Base-by-base conservation (phyloP, 345 rosid genomes). In the Corchorus capsularis region DNA sequence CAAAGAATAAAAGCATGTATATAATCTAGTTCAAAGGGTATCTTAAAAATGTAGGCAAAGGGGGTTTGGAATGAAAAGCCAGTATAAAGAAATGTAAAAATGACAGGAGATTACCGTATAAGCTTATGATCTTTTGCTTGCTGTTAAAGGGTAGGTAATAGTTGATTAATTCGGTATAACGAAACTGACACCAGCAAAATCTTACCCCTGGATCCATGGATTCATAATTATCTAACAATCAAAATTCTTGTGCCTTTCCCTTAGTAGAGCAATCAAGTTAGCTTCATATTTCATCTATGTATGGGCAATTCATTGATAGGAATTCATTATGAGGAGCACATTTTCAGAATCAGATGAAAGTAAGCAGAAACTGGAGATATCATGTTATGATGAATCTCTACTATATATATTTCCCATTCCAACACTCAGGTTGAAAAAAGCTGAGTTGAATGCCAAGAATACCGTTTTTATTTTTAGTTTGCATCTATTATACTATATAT, bases 371-470 rank as follows among this genome's bases (percentile, higher is more conserved):
- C 50, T 22, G 11, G 14, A 34, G 66, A 34, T 10, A 41, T 19
- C 16, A 64, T n/a, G 50, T n/a, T 15, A 41, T 64, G 1, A 64
- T 39, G 11, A 8, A 41, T 17, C 69, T 43, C 34, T 64, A 27
- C 20, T 45, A 45, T 20, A 11, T 75, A 27, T 27, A 27, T 27
- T 27, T 69, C 39, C 60, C 83, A 77, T 82, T 74, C 61, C 82
- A 80, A 61, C 66, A 84, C 85, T 79, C 91, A 78, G 91, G 87
- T 79, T 76, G 76, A 71, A 82, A 85, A 88, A 82, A 78, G 77
- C 89, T 77, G 89, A 82, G 88, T 71, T 49, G 83, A 82, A 84
- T 79, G 83, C 78, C 47, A 65, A 17, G 64, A 76, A 70, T 72
- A 53, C 68, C 77, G 39, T 52, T 45, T 69, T 66, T 5, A 49